Evolutionary conservation across 2,329 filamentous ascomycete genomes (phyloP).

Genomic region (Botrytis aclada): DNA sequence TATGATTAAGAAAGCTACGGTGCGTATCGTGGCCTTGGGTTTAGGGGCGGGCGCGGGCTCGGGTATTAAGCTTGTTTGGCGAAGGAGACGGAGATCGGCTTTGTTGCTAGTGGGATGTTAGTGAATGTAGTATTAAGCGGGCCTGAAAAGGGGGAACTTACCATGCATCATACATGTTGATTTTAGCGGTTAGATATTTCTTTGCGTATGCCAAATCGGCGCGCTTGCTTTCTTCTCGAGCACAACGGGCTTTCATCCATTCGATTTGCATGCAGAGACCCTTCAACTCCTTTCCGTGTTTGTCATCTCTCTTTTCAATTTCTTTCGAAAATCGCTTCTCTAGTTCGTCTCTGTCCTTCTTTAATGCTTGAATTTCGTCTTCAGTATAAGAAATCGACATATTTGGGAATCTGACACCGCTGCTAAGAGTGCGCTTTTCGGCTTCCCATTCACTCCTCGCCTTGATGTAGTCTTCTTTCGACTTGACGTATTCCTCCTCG

Average conservation of each 20-base stretch:
- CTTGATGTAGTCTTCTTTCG: conserved; percentile 11
- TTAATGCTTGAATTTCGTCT: conserved; percentile 41
- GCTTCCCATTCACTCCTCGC: conserved; percentile 46
- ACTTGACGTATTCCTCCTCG: conserved; percentile 41
- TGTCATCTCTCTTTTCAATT: conserved; percentile 50
- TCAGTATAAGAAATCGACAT: conserved; percentile 40
- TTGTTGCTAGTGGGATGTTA: conserved; percentile 66
- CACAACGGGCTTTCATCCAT: conserved; percentile 79
- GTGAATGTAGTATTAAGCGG: conserved; percentile 21
- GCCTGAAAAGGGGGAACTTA: conserved; percentile 50
- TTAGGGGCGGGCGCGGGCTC: conserved; percentile 7
- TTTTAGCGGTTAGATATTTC: conserved; percentile 72
- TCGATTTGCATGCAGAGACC: conserved; percentile 87
- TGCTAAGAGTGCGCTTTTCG: conserved; percentile 43
- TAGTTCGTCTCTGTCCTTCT: conserved; percentile 37
- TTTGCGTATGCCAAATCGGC: conserved; percentile 83
- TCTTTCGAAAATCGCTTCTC: conserved; percentile 51
- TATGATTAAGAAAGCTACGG: conserved; percentile 48
- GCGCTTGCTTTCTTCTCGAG: conserved; percentile 76
- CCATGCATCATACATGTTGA: conserved; percentile 86
- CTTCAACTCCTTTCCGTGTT: conserved; percentile 71
- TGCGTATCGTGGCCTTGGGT: conserved; percentile 41
- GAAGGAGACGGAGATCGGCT: conserved; percentile 81
- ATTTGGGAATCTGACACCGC: conserved; percentile 41
- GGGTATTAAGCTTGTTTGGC: conserved; percentile 68